A percentile compares a stretch with the other conserved stretches of the same genome.
Evolutionary conservation across 768 basidiomycete genomes (phyloP).

Genomic region (Serendipita sp.): DNA sequence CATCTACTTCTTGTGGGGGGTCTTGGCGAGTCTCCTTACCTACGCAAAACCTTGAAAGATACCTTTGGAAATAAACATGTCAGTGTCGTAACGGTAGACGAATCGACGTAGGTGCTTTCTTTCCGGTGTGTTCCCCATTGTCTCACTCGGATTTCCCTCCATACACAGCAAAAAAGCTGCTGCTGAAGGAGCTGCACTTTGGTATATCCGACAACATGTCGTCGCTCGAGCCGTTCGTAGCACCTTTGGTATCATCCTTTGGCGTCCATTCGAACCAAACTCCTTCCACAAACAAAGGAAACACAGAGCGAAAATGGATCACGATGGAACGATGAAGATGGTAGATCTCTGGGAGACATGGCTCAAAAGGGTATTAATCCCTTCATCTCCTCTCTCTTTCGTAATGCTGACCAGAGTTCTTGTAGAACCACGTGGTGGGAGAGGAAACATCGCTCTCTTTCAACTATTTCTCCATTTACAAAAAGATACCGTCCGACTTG

Average conservation of each 20-base stretch:
- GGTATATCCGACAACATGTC: conserved; percentile 7
- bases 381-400: neutral
- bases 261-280: neutral
- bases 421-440: conserved; percentile 2
- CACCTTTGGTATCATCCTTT: conserved; percentile 2
- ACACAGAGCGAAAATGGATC: neutral
- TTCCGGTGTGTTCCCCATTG: neutral
- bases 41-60: neutral
- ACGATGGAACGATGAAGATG: conserved; percentile 4
- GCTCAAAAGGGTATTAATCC: neutral
- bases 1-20: conserved; percentile 6
- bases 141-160: no score
- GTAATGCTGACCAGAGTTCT: neutral
- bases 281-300: neutral
- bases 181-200: conserved; percentile 1
- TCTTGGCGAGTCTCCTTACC: conserved; percentile 4
- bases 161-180: neutral
- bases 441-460: neutral
- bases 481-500: conserved; percentile 4
- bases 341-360: conserved; percentile 3
- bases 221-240: conserved; percentile 4
- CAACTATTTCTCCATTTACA: conserved; percentile 6
- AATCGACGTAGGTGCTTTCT: neutral
- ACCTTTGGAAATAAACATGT: neutral
- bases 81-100: conserved; percentile 5